These are phyloP conservation scores for Neurospora pannonica DNA, from an alignment of 495 filamentous ascomycete species.

Conservation along the genomic window DNA sequence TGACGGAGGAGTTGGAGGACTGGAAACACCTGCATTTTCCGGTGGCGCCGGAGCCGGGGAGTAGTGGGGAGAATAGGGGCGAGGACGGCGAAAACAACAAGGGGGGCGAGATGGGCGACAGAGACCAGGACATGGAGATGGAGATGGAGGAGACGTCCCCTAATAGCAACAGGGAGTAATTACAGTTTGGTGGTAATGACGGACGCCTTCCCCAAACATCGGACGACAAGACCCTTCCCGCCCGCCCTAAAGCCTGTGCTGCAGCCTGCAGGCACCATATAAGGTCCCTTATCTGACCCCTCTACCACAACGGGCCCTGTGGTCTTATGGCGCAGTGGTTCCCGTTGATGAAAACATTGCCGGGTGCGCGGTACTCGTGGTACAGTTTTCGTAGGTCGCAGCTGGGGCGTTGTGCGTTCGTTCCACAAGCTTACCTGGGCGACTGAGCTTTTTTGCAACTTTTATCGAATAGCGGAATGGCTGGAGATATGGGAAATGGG, in stretches of 20 bases:
- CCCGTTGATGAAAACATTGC: background rate
- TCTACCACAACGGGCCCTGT: background rate
- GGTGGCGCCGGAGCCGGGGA: slow-evolving; percentile 20
- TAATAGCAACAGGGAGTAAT: background rate
- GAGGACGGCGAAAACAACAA: background rate
- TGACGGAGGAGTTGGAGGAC: slow-evolving; percentile 92
- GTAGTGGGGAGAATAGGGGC: background rate
- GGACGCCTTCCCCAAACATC: background rate
- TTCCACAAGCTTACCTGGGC: background rate
- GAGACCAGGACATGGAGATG: background rate
- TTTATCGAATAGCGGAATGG: background rate
- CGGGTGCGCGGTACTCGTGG: background rate
- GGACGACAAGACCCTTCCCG: background rate
- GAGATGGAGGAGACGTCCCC: background rate
- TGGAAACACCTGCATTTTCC: slow-evolving; percentile 72
- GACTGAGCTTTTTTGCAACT: background rate
- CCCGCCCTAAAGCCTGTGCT: background rate
- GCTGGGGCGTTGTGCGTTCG: background rate
- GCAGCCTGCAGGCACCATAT: background rate
- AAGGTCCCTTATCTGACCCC: background rate
- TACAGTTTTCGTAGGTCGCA: background rate
- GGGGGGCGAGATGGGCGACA: background rate
- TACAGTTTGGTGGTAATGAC: background rate
- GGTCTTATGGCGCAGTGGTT: background rate
- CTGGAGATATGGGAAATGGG: background rate